Evolutionary conservation across 164 flowering plant genomes (phyloP).

Genomic region (Aristolochia contorta): DNA sequence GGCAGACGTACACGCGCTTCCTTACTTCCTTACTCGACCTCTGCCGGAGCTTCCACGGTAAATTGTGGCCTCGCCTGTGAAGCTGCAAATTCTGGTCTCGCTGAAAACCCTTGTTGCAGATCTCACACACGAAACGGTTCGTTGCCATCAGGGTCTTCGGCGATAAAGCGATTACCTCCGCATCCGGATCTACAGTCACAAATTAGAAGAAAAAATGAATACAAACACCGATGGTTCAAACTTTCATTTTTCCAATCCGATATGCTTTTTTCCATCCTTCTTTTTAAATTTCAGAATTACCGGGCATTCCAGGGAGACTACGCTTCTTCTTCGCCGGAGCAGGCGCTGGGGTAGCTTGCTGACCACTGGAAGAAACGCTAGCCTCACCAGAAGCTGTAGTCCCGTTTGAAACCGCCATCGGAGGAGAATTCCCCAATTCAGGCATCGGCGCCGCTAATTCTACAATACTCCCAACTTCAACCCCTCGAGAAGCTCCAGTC

Average conservation of each 20-base stretch:
- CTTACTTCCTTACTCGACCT: conserved; percentile 41
- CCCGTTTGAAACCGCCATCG: conserved; percentile 23
- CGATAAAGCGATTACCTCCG: conserved; percentile 63
- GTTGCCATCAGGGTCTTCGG: conserved; percentile 65
- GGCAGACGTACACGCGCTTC: conserved; percentile 72
- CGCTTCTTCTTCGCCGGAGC: conserved; percentile 47
- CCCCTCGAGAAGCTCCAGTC: neutral
- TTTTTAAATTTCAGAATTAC: conserved; percentile 13
- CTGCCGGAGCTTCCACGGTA: conserved; percentile 73
- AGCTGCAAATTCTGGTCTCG: conserved; percentile 73
- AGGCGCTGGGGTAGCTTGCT: conserved; percentile 5
- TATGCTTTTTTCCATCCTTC: too few relatives aligned
- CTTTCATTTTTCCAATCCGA: too few relatives aligned
- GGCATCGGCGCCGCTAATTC: neutral
- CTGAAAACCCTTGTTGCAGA: conserved; percentile 72
- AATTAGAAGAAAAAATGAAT: neutral
- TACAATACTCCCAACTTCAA: neutral
- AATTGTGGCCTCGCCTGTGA: conserved; percentile 64
- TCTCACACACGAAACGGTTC: conserved; percentile 67
- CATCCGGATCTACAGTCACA: conserved; percentile 53
- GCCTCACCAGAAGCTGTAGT: conserved; percentile 42
- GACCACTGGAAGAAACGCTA: conserved; percentile 23
- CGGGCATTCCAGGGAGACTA: conserved; percentile 84
- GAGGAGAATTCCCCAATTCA: conserved; percentile 30
- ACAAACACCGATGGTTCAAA: too few relatives aligned